A percentile compares a stretch with the other conserved stretches of the same genome.
These are phyloP conservation scores for Scutellaria minor DNA, from an alignment of 257 asterid species.

Conservation along the genomic window DNA sequence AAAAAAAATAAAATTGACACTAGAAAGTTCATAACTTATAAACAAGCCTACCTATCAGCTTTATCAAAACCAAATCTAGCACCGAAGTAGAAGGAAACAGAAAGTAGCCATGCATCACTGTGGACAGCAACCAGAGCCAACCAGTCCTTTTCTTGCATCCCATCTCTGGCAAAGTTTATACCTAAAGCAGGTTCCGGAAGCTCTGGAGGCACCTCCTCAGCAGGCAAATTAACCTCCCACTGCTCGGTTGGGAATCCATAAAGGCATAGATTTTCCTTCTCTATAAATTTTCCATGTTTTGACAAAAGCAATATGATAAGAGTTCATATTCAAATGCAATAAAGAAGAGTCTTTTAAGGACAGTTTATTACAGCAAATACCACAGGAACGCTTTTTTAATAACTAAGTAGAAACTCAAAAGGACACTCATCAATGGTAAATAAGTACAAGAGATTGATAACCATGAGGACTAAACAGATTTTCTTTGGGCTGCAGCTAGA, in stretches of 20 bases:
- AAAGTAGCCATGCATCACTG: conserved; percentile 81
- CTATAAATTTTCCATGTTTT: conserved; percentile 45
- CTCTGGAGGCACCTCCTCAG: conserved; percentile 89
- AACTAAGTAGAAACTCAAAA: conserved; percentile 17
- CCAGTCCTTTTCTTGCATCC: conserved; percentile 86
- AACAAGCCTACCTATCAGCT: conserved; percentile 63
- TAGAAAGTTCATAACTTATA: conserved; percentile 15
- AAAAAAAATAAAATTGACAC: not conserved
- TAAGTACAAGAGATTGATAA: conserved; percentile 1
- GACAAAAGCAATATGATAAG: conserved; percentile 23
- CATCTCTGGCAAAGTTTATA: conserved; percentile 83
- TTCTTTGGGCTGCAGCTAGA: conserved; percentile 10
- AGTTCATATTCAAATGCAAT: conserved; percentile 18
- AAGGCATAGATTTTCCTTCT: conserved; percentile 78
- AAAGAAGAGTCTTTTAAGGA: conserved; percentile 2
- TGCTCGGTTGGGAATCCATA: conserved; percentile 72
- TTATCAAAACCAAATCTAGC: conserved; percentile 74
- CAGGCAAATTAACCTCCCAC: conserved; percentile 83
- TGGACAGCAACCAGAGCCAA: conserved; percentile 81
- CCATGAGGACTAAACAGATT: conserved; percentile 3
- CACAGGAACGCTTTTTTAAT: not conserved
- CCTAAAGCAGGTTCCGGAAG: conserved; percentile 88
- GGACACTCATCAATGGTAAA: not conserved
- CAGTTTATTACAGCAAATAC: conserved; percentile 11
- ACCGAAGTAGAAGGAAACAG: conserved; percentile 79